Percentiles rank a stretch among this genome's conserved stretches.
Evolutionary conservation across 495 filamentous ascomycete species (phyloP).

Genomic region (Opeltia flavorubescens): DNA sequence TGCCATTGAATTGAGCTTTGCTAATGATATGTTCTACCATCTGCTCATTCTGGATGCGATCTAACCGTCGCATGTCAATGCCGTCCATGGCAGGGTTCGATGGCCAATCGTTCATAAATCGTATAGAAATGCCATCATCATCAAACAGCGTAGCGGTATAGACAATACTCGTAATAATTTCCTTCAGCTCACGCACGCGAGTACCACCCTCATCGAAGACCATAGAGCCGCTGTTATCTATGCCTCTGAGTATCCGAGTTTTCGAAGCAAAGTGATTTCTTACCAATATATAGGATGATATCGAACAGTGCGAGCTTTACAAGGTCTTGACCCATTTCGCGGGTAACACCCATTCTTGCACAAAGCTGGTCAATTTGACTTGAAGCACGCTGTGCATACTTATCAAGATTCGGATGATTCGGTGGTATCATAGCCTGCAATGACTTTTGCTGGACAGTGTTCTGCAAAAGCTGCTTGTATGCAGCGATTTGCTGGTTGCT

Average conservation of each 20-base stretch:
- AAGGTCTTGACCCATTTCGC: slow-evolving; percentile 52
- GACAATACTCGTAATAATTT: slow-evolving; percentile 48
- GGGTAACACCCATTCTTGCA: slow-evolving; percentile 39
- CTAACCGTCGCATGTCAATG: slow-evolving; percentile 16
- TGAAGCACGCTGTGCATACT: slow-evolving; percentile 24
- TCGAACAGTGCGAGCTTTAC: slow-evolving; percentile 55
- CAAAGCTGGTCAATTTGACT: slow-evolving; percentile 37
- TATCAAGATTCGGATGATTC: slow-evolving; percentile 30
- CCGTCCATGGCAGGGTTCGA: slow-evolving; percentile 17
- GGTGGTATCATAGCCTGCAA: slow-evolving; percentile 43
- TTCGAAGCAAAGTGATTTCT: neutral
- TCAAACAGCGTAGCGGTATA: slow-evolving; percentile 56
- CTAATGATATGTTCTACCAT: slow-evolving; percentile 42
- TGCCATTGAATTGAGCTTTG: slow-evolving; percentile 45
- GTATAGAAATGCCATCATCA: slow-evolving; percentile 52
- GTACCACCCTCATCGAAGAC: slow-evolving; percentile 50
- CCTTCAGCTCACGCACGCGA: slow-evolving; percentile 48
- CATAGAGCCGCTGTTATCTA: slow-evolving; percentile 60
- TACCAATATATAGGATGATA: slow-evolving; percentile 48
- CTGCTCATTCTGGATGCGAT: slow-evolving; percentile 42
- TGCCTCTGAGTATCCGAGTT: neutral
- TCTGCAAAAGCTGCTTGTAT: slow-evolving; percentile 39
- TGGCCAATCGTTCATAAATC: slow-evolving; percentile 52
- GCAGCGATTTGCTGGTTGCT: slow-evolving; percentile 34
- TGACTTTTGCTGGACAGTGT: slow-evolving; percentile 42